A percentile compares a stretch with the other conserved stretches of the same genome.
Conservation (phyloP, 805 yeast genomes). For the Blastobotrys chiropterorum region DNA sequence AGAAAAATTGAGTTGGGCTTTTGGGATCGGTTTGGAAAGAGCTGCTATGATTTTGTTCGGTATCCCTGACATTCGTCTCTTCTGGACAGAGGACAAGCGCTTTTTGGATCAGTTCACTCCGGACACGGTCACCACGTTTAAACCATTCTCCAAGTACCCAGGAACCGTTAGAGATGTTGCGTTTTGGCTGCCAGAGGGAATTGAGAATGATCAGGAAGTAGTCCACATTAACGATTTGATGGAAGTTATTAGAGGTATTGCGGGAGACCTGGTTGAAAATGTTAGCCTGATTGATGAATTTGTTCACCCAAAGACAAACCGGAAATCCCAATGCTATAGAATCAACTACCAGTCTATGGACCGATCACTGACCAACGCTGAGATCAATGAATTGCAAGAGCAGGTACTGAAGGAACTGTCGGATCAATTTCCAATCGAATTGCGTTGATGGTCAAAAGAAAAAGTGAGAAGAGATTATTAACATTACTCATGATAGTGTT, state of each 20-base stretch:
- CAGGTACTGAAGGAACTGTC: slow-evolving; percentile 54
- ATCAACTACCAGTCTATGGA: slow-evolving; percentile 95
- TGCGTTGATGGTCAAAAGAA: slow-evolving; percentile 34
- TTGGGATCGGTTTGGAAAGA: slow-evolving; percentile 92
- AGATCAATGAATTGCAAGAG: slow-evolving; percentile 69
- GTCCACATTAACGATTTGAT: slow-evolving; percentile 86
- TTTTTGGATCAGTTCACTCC: slow-evolving; percentile 65
- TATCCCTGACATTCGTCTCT: slow-evolving; percentile 87
- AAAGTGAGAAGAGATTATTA: background rate
- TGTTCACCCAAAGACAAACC: slow-evolving; percentile 73
- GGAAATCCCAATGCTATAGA: slow-evolving; percentile 78
- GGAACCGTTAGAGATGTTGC: slow-evolving; percentile 82
- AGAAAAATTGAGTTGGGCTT: slow-evolving; percentile 85
- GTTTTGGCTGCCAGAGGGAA: slow-evolving; percentile 67
- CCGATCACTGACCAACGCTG: slow-evolving; percentile 77
- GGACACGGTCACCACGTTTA: slow-evolving; percentile 64
- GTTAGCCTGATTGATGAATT: slow-evolving; percentile 78
- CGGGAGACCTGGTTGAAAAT: slow-evolving; percentile 84
- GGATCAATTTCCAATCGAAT: slow-evolving; percentile 47
- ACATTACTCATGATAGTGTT: background rate
- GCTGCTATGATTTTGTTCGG: slow-evolving; percentile 94
- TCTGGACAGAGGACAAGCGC: slow-evolving; percentile 82
- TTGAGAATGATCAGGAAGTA: slow-evolving; percentile 22
- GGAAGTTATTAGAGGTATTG: slow-evolving; percentile 79
- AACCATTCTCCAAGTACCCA: slow-evolving; percentile 88